Base-by-base conservation (phyloP, 352 stramenopile species). In the Globisporangium carolinianum region DNA sequence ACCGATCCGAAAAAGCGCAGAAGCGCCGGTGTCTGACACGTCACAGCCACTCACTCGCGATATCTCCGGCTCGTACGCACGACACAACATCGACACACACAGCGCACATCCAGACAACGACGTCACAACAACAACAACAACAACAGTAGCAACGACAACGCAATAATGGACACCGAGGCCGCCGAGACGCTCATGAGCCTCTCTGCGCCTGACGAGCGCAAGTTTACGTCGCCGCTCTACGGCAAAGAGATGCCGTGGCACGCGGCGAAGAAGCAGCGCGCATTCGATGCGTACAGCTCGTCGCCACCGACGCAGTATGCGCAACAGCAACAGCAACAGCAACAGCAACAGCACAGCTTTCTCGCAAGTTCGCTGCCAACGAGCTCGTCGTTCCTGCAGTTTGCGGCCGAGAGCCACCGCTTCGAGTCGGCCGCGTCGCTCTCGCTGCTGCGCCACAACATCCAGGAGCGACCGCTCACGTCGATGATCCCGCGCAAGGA, bases 161-260 rank as follows among this genome's bases (percentile, higher is more conserved):
- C 24, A 32, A 89, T 89, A 76, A 75, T 89, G 49, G 81, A 91
- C 57, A 79, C 64, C 36, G 81, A 91, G 71, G 75, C 83, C 41
- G 81, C 81, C 47, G 76, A 89, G 66, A 89, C 76, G 53, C 79
- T 91, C 61, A 89, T 91, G 76, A 89, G 81, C 57, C 71, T 91
- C 14, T 91, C 81, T 47, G 81, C 81, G 45, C 81, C 79, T 0
- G 79, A 91, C 65, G 79, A 89, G 63, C 75, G 75, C 69, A 73
- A 84, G 55, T 80, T 79, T 55, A 59, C 57, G 35, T 79, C 78
- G 36, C 78, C 80, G 38, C 73, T 91, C 24, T 85, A 91, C 50
- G 70, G 68, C 14, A 53, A 58, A 24, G 77, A 86, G 37, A 68
- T 74, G 24, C 79, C 73, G 7, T 87, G 79, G 79, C 79, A 86